These are phyloP conservation scores for Symbiodinium natans DNA, from an alignment of 73 alveolate species.

Conservation along the genomic window DNA sequence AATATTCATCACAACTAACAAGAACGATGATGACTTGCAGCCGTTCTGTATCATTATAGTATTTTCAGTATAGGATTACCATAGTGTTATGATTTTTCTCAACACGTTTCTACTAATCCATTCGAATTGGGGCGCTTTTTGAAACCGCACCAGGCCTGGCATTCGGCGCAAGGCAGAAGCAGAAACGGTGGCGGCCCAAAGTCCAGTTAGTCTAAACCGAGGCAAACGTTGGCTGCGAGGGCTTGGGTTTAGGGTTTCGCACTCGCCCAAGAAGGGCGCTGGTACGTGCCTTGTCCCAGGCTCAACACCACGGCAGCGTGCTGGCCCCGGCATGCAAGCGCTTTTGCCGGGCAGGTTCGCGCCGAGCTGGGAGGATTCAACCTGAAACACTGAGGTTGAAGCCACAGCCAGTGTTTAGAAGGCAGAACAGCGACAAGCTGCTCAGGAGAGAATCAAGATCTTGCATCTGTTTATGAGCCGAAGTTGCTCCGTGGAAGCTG, in stretches of 20 bases:
- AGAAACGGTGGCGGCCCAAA: conserved; percentile 29
- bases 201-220: background rate
- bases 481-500: too few relatives aligned
- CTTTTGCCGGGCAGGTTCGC: too few relatives aligned
- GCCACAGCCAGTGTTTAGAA: conserved; percentile 77
- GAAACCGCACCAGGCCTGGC: conserved; percentile 33
- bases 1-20: too few relatives aligned
- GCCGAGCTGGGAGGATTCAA: background rate
- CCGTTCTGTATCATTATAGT: too few relatives aligned
- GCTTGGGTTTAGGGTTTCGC: background rate
- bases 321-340: background rate
- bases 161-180: conserved; percentile 63
- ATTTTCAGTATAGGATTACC: too few relatives aligned
- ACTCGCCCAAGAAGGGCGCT: background rate
- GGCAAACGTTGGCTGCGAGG: background rate
- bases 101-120: too few relatives aligned
- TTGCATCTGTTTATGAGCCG: too few relatives aligned
- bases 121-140: too few relatives aligned
- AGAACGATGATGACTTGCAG: too few relatives aligned
- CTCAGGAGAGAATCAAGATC: conserved; percentile 54
- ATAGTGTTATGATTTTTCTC: too few relatives aligned
- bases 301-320: background rate
- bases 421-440: conserved; percentile 26
- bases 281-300: background rate
- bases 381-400: conserved; percentile 30